Percentiles rank a stretch among this genome's conserved stretches.
These are phyloP conservation scores for Tephrocybe sp. DNA, from an alignment of 768 basidiomycete species.

Conservation along the genomic window DNA sequence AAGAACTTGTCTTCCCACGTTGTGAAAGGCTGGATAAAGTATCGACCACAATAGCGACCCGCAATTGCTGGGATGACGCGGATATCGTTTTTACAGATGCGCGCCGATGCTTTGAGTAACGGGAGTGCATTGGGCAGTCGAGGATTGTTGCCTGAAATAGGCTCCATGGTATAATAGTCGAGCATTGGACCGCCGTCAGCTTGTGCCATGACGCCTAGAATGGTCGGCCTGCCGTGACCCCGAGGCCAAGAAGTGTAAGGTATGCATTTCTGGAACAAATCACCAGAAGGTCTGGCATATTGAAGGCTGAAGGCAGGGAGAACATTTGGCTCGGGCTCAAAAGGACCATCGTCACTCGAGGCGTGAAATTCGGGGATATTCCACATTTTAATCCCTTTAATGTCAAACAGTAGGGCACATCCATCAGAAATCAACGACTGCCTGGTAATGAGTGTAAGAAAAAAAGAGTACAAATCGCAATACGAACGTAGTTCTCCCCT, in stretches of 20 bases:
- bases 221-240: background rate
- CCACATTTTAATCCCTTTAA: constrained; percentile 7
- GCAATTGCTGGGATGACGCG: constrained; percentile 6
- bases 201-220: constrained; percentile 1
- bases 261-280: constrained; percentile 3
- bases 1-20: constrained; percentile 9
- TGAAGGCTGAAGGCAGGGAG: constrained; percentile 5
- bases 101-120: background rate
- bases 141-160: background rate
- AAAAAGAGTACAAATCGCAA: background rate
- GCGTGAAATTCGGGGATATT: constrained; percentile 3
- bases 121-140: constrained; percentile 2
- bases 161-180: constrained; percentile 5
- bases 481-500: constrained; percentile 6
- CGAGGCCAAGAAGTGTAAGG: constrained; percentile 6
- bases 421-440: constrained; percentile 7
- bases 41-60: constrained; percentile 4
- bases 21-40: constrained; percentile 4
- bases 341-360: constrained; percentile 1
- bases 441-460: background rate
- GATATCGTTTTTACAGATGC: constrained; percentile 7
- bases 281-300: background rate
- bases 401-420: constrained; percentile 7
- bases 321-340: background rate
- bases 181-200: constrained; percentile 5